These are phyloP conservation scores for Hypoxylon sp. DNA, from an alignment of 2,329 filamentous ascomycete species.

Conservation along the genomic window DNA sequence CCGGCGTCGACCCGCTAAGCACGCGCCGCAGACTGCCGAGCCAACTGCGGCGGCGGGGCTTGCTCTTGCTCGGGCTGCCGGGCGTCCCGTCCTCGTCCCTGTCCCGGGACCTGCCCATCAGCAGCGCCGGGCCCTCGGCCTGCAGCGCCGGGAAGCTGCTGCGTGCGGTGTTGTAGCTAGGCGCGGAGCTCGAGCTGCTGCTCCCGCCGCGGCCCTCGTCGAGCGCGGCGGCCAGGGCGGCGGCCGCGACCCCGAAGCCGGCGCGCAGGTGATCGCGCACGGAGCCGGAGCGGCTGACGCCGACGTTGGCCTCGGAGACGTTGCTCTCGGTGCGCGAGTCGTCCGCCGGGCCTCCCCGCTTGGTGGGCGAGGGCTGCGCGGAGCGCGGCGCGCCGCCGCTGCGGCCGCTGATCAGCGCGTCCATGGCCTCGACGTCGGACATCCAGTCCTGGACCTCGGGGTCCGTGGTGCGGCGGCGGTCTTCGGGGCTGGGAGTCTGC, in stretches of 20 bases:
- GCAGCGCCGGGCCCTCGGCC: constrained; percentile 64
- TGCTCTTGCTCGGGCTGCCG: constrained; percentile 69
- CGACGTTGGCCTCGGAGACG: constrained; percentile 64
- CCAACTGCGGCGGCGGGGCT: constrained; percentile 70
- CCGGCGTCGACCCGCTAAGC: constrained; percentile 62
- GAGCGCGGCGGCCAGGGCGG: constrained; percentile 46
- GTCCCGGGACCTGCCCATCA: constrained; percentile 55
- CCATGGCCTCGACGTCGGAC: constrained; percentile 66
- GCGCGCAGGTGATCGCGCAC: constrained; percentile 54
- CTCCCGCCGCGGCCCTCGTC: constrained; percentile 48
- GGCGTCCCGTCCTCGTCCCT: constrained; percentile 52
- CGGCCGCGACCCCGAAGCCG: constrained; percentile 52
- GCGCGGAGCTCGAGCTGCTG: constrained; percentile 53
- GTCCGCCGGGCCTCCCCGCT: constrained; percentile 49
- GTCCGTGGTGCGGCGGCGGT: constrained; percentile 53
- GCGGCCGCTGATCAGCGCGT: constrained; percentile 62
- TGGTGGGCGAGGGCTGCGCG: constrained; percentile 35
- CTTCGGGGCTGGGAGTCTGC: constrained; percentile 59
- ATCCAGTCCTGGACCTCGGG: constrained; percentile 71
- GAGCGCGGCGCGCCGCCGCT: constrained; percentile 58
- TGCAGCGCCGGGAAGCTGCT: constrained; percentile 66
- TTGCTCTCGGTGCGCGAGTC: constrained; percentile 68
- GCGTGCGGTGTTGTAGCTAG: constrained; percentile 65
- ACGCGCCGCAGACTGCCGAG: constrained; percentile 76
- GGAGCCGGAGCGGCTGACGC: constrained; percentile 54